A percentile compares a stretch with the other conserved stretches of the same genome.
Conservation (phyloP, 129 eudicot genomes). For the Kitagawia praeruptora region DNA sequence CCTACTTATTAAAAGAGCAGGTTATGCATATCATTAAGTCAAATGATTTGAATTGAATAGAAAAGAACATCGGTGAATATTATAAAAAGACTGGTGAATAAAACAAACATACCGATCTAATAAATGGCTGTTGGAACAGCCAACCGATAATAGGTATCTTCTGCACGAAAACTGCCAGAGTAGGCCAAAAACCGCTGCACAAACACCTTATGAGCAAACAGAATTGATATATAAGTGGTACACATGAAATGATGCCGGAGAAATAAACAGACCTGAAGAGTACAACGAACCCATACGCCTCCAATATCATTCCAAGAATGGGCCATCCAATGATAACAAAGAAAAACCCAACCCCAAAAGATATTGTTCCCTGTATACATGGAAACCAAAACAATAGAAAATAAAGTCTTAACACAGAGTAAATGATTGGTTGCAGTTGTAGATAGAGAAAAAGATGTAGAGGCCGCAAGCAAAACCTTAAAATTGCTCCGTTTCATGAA, state of each 20-base stretch:
- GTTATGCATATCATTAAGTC: not conserved
- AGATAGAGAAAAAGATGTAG: not conserved
- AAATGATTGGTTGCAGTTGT: not conserved
- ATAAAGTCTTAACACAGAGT: not conserved
- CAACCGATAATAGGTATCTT: constrained; percentile 83
- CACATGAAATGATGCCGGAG: not conserved
- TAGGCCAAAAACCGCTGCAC: constrained; percentile 86
- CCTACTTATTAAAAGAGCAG: not conserved
- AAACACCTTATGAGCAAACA: constrained; percentile 19
- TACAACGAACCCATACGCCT: constrained; percentile 66
- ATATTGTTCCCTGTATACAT: constrained; percentile 55
- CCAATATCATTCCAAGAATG: constrained; percentile 62
- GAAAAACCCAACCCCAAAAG: constrained; percentile 81
- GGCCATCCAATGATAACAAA: constrained; percentile 78
- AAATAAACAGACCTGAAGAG: constrained; percentile 60
- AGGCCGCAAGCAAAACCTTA: constrained; percentile 32
- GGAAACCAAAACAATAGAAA: not conserved
- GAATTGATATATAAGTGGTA: constrained; percentile 4
- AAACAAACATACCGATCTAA: constrained; percentile 63
- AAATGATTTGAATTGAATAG: not conserved
- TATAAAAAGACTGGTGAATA: not conserved
- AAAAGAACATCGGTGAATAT: not conserved
- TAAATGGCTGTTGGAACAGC: constrained; percentile 70
- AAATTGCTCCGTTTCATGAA: constrained; percentile 68
- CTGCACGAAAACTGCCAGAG: constrained; percentile 73